Base-by-base conservation (phyloP, 2,329 filamentous ascomycete genomes). In the Beauveria varroae region DNA sequence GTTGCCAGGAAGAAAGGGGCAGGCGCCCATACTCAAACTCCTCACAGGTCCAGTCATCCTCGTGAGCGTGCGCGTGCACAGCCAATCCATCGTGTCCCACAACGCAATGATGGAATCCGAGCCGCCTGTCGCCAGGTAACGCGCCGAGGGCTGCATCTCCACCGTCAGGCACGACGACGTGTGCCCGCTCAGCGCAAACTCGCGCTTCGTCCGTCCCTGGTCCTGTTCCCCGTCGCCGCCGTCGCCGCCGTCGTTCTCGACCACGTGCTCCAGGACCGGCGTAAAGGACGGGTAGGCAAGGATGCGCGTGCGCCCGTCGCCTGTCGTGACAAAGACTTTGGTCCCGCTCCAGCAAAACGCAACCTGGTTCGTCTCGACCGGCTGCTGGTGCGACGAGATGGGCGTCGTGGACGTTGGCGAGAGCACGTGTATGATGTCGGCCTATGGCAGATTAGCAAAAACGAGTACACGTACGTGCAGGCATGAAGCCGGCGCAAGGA, bases 61-160 rank as follows among this genome's bases (percentile, higher is more conserved):
- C 41, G 85, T 85, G 47, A 92, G 78, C 1, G 88, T 91, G 63
- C 86, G 82, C 68, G 87, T 82, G 69, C 89, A 92, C 61, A 90
- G 84, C 88, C 89, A 92, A 66, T 90, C 86, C 46, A 81, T 80
- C 3, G 89, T 92, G 68, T 93, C 89, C 87, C 89, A 93, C 3
- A 93, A 77, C 5, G 87, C 81, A 65, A 93, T 88, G 56, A 91
- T 82, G 1, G 87, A 88, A 68, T 93, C 90, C 10, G 86, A 85
- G 10, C 88, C 89, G 34, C 89, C 90, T 0, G 88, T 89, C 0
- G 90, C 90, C 50, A 93, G 78, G 69, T 86, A 89, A 47, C 85
- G 80, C 46, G 86, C 89, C 50, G 83, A 85, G 0, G 90, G 89
- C 64, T 89, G 88, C 67, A 92, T 76, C 64, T 87, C 86, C 14